A percentile compares a stretch with the other conserved stretches of the same genome.
Evolutionary conservation across 208 protist species (phyloP).

Genomic region (Leishmania amazonensis): DNA sequence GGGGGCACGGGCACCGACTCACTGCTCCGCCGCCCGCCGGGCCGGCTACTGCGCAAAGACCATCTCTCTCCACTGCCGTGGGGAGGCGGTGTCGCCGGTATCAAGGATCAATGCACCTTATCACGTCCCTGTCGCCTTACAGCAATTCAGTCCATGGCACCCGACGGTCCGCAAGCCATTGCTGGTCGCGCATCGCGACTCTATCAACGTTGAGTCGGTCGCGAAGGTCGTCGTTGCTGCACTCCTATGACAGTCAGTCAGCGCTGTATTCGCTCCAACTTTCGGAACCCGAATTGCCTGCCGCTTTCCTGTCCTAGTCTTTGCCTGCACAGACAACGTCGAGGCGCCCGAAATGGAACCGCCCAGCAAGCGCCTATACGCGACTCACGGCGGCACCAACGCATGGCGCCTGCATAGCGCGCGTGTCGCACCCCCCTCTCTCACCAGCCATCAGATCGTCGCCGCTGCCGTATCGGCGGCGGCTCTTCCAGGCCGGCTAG

Average conservation of each 20-base stretch:
- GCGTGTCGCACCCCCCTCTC: neutral
- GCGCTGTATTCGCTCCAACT: neutral
- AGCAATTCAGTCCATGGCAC: neutral
- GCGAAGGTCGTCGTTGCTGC: neutral
- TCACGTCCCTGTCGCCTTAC: constrained; percentile 9
- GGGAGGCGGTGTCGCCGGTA: neutral
- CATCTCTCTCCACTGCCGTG: too few relatives aligned
- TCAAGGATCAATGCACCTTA: neutral
- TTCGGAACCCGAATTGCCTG: neutral
- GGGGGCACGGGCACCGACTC: neutral
- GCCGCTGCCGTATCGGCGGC: neutral
- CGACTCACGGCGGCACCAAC: neutral
- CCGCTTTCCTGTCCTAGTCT: neutral
- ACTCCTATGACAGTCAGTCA: neutral
- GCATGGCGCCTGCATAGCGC: neutral
- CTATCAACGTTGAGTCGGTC: neutral
- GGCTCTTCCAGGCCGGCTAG: neutral
- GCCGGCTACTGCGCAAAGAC: too few relatives aligned
- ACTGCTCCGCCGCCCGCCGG: neutral
- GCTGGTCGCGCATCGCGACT: neutral
- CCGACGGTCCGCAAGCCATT: neutral
- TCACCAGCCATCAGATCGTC: neutral
- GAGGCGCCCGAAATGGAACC: neutral
- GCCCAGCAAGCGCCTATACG: neutral
- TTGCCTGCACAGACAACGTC: neutral